A percentile compares a stretch with the other conserved stretches of the same genome.
Evolutionary conservation across 345 rosid genomes (phyloP).

Genomic region (Moringa oleifera): DNA sequence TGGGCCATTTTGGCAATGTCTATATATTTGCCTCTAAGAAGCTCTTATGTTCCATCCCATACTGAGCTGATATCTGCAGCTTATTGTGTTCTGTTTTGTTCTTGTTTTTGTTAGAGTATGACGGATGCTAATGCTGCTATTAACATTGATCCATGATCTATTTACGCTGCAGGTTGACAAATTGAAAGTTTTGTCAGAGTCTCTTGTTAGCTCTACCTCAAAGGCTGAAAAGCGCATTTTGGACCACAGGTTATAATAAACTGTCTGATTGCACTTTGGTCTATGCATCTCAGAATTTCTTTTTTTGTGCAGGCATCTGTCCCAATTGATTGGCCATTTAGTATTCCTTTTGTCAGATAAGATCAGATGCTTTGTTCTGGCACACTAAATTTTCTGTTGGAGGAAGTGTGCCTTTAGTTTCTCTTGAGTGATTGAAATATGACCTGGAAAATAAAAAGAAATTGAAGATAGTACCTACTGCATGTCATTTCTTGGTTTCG

Average conservation of each 20-base stretch:
- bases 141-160: not conserved
- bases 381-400: not conserved
- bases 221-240: constrained; percentile 74
- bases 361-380: not conserved
- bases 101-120: not conserved
- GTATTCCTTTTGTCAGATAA: not conserved
- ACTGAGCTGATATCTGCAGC: not conserved
- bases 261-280: too few relatives aligned
- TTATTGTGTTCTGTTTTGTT: too few relatives aligned
- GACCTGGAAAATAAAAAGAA: not conserved
- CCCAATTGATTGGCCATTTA: not conserved
- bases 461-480: not conserved
- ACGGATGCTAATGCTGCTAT: not conserved
- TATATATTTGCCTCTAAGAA: too few relatives aligned
- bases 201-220: constrained; percentile 63
- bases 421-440: not conserved
- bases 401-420: not conserved
- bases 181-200: constrained; percentile 75
- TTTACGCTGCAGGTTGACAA: constrained; percentile 61
- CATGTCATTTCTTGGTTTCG: not conserved
- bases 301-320: too few relatives aligned
- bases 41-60: not conserved
- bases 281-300: constrained; percentile 5
- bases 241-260: constrained; percentile 62
- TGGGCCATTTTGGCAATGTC: not conserved